phyloP scores from a whole-genome alignment of 2,329 filamentous ascomycete species.

The Cryphonectria nitschkei region DNA sequence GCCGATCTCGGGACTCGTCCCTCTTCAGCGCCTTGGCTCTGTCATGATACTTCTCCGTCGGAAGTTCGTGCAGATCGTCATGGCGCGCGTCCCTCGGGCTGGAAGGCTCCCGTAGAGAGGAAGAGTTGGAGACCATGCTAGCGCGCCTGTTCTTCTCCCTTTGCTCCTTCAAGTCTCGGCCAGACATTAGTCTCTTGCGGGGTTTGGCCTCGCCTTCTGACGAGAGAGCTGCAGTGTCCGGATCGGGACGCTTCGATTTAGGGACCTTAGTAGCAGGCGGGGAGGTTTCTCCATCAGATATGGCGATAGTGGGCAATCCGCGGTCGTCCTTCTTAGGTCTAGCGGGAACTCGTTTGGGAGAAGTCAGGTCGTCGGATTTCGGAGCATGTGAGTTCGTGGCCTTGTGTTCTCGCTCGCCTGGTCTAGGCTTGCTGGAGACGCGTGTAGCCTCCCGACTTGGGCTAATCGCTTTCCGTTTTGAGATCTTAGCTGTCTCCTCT shows the following conservation, averaged over 20 bases:
- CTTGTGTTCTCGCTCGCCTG: slow-evolving; percentile 55
- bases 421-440: slow-evolving; percentile 39
- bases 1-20: slow-evolving; percentile 59
- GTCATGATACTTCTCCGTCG: slow-evolving; percentile 61
- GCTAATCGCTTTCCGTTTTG: slow-evolving; percentile 54
- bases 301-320: slow-evolving; percentile 47
- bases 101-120: slow-evolving; percentile 55
- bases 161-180: slow-evolving; percentile 63
- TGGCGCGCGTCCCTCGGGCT: slow-evolving; percentile 55
- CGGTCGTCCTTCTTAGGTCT: slow-evolving; percentile 61
- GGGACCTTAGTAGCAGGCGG: slow-evolving; percentile 52
- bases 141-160: slow-evolving; percentile 61
- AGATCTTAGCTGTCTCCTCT: slow-evolving; percentile 45
- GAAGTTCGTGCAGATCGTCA: slow-evolving; percentile 55
- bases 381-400: slow-evolving; percentile 47
- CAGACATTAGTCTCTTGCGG: slow-evolving; percentile 65
- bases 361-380: slow-evolving; percentile 51
- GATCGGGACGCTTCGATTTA: slow-evolving; percentile 58
- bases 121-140: slow-evolving; percentile 60
- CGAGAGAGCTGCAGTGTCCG: slow-evolving; percentile 55
- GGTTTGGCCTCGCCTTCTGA: slow-evolving; percentile 65
- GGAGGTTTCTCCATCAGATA: slow-evolving; percentile 58
- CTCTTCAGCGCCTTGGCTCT: slow-evolving; percentile 64
- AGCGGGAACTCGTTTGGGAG: slow-evolving; percentile 55
- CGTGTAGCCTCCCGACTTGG: slow-evolving; percentile 55